Percentiles rank a stretch among this genome's conserved stretches.
Conservation (phyloP, 352 stramenopile genomes). For the Globisporangium nodosum region DNA sequence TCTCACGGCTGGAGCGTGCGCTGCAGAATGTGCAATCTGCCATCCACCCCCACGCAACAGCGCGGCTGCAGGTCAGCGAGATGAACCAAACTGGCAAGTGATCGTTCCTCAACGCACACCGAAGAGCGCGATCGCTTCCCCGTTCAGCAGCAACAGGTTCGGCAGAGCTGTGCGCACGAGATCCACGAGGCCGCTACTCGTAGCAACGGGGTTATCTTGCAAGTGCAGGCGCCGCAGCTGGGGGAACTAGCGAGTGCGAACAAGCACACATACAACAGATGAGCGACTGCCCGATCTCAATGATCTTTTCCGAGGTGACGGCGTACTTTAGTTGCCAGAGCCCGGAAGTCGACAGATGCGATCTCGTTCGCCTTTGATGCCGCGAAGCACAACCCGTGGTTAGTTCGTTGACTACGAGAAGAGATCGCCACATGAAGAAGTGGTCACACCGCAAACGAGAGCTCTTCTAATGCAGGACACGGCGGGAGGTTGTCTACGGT, state of each 20-base stretch:
- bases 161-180: constrained; percentile 27
- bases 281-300: not conserved
- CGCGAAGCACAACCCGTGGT: not conserved
- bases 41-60: not conserved
- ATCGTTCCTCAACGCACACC: constrained; percentile 4
- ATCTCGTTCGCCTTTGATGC: constrained; percentile 42
- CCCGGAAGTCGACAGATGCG: constrained; percentile 30
- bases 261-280: not conserved
- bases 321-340: constrained; percentile 26
- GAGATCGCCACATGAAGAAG: not conserved
- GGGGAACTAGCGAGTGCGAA: constrained; percentile 25
- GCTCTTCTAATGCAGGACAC: constrained; percentile 44
- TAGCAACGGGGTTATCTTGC: constrained; percentile 25
- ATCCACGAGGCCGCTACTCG: constrained; percentile 10
- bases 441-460: constrained; percentile 33
- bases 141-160: constrained; percentile 44
- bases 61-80: not conserved
- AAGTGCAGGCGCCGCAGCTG: constrained; percentile 46
- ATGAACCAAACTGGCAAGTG: not conserved
- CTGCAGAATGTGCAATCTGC: not conserved
- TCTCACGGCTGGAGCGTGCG: not conserved
- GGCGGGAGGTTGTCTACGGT: constrained; percentile 32
- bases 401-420: not conserved
- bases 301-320: too few species aligned
- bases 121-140: constrained; percentile 41